A percentile compares a stretch with the other conserved stretches of the same genome.
Evolutionary conservation across 2,329 filamentous ascomycete species (phyloP).

Genomic region (Coniella lustricola): DNA sequence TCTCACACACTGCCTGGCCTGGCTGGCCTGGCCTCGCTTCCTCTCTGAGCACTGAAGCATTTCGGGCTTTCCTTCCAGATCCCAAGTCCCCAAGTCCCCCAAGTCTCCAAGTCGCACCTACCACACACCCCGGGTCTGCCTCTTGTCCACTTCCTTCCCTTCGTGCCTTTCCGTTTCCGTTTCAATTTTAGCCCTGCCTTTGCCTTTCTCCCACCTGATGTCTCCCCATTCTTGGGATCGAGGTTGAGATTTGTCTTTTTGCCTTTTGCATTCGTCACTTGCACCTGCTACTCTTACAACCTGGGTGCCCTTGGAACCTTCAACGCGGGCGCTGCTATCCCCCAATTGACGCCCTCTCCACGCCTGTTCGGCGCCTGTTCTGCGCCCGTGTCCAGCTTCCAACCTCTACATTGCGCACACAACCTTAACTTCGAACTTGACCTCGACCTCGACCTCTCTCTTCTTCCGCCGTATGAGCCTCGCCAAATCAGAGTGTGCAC

Average conservation of each 20-base stretch:
- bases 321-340: too few relatives aligned
- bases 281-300: neutral
- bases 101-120: neutral
- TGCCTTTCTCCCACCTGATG: conserved; percentile 1
- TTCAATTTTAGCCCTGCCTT: conserved; percentile 3
- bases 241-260: neutral
- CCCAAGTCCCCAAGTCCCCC: too few relatives aligned
- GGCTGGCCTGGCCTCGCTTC: too few relatives aligned
- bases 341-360: too few relatives aligned
- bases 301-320: too few relatives aligned
- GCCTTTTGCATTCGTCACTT: neutral
- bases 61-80: too few relatives aligned
- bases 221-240: conserved; percentile 1
- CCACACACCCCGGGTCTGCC: neutral
- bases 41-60: too few relatives aligned
- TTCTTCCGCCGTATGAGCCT: too few relatives aligned
- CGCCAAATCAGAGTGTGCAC: neutral
- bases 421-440: neutral
- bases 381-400: neutral
- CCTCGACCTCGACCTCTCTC: neutral
- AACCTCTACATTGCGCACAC: neutral
- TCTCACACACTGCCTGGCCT: too few relatives aligned
- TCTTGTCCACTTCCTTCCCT: conserved; percentile 10
- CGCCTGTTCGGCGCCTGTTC: too few relatives aligned
- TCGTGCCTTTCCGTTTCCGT: conserved; percentile 9